Conservation (phyloP, 768 basidiomycete genomes). For the Nevesoporus exiguus region DNA sequence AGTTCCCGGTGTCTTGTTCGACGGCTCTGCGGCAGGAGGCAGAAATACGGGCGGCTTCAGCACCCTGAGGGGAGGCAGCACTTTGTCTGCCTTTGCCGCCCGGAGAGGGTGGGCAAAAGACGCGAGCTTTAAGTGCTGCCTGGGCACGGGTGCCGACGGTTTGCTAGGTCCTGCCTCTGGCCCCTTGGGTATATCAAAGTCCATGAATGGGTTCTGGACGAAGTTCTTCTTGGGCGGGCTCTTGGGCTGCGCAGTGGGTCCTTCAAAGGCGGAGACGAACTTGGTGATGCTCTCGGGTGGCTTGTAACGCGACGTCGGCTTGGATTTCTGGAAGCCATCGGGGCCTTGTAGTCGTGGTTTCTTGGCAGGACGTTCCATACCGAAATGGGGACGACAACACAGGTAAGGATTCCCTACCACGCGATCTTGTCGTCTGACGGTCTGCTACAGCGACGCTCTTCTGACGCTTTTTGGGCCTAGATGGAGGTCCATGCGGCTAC, state of each 20-base stretch:
- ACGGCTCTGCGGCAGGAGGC: background rate
- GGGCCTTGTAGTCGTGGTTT: constrained; percentile 23
- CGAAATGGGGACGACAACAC: background rate
- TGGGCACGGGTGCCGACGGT: background rate
- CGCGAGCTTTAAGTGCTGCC: constrained; percentile 1
- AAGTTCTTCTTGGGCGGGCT: constrained; percentile 5
- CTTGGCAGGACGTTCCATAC: constrained; percentile 13
- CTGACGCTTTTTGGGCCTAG: no score
- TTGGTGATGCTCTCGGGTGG: constrained; percentile 23
- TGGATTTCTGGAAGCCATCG: constrained; percentile 29
- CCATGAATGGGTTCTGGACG: constrained; percentile 22
- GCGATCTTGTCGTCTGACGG: no score
- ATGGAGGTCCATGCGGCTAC: no score
- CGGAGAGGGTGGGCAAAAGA: constrained; percentile 8
- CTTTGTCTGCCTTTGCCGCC: background rate
- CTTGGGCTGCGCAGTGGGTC: background rate
- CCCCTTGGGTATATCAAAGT: background rate
- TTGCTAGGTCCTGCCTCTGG: no score
- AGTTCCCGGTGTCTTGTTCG: constrained; percentile 1
- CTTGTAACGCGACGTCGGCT: constrained; percentile 21
- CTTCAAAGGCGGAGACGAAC: constrained; percentile 29
- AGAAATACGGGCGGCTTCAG: constrained; percentile 17
- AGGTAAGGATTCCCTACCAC: no score
- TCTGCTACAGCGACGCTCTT: no score
- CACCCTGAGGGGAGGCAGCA: constrained; percentile 9